Evolutionary conservation across 2,329 filamentous ascomycete genomes (phyloP), one percentile per base, ranked within the genome.

Genomic region (Penicillium brevicompactum): DNA sequence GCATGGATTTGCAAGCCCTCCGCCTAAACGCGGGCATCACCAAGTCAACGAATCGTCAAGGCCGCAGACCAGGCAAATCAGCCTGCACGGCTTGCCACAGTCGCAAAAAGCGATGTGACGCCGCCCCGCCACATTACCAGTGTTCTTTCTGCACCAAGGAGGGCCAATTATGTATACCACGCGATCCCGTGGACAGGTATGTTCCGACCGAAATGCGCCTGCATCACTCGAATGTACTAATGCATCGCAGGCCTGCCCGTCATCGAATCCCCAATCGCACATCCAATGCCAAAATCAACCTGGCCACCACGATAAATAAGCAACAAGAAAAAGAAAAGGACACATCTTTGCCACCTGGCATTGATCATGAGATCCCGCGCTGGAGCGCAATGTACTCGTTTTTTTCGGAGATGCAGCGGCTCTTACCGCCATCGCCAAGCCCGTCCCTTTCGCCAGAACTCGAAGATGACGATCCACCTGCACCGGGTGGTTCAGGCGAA

Each of bases 31-130:
- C 40, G 7, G 47, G 52, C 13, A 55, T 55, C 27, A 46, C 8
- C n/a, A 55, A 51, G 31, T 2, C 40, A 38, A 51, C 16, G 16
- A 53, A 37, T n/a, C 11, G 42, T 32, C 41, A 46, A 46, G 47
- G 52, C 16, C 52, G 52, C 10, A 47, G 47, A 46, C 47, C 41
- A 13, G 47, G 52, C 2, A 55, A 51, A 42, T 46, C n/a, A 45
- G 52, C 52, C 42, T 55, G 52, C 6, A 24, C 16, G 6, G 52
- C 52, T 6, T 55, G 52, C 27, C 52, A 55, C 41, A 34, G 14
- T 8, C 52, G 47, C 24, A 55, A 55, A 38, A 55, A 55, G 42
- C 41, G 52, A 24, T 55, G 52, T 4, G 52, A 55, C 6, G 44
- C 44, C 16, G 21, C 24, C 6, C 47, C 47, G 11, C 52, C 52